Evolutionary conservation across 352 stramenopile genomes (phyloP), one percentile per base, ranked within the genome.

Genomic region (Globisporangium polare): DNA sequence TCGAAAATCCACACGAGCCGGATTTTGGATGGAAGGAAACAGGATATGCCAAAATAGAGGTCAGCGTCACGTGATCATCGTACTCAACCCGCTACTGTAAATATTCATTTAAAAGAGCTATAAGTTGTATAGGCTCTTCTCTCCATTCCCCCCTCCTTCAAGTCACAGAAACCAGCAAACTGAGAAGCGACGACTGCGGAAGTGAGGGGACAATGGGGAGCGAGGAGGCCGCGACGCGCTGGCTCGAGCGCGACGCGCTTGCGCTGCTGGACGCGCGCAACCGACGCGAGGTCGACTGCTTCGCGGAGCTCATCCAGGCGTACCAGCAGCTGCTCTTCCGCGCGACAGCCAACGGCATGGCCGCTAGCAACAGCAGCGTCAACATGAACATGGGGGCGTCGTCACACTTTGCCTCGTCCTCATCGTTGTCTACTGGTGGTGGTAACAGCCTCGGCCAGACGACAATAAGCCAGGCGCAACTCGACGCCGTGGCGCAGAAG

Each of bases 311-410:
- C 3, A 77, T 94, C 45, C 53, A 69, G 10, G 77, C 72, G 10
- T 80, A 94, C 66, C 85, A 94, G 73, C 77, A 92, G 68, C 66
- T 94, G 10, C 62, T 94, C 13, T 74, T 77, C 61, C 82, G 77
- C 22, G 33, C 70, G 31, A 56, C 69, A 17, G 56, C 76, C 20
- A 55, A 50, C 4, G 41, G 53, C 24, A 70, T 66, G 39, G 18
- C 43, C 43, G 39, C 63, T 17, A 59, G 62, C 62, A 45, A 74
- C 26, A 43, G 50, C n/a, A 68, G 63, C 3, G n/a, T n/a, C n/a
- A n/a, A n/a, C n/a, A 57, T 60, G 51, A 58, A 63, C 20, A 13
- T 57, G 54, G 27, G 47, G 49, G 60, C 54, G 27, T 66, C 43
- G 20, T 63, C 27, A 53, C 49, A 22, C 49, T 66, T 31, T 35